Base-by-base conservation (phyloP, 352 stramenopile species). In the Pythium rishiriense region DNA sequence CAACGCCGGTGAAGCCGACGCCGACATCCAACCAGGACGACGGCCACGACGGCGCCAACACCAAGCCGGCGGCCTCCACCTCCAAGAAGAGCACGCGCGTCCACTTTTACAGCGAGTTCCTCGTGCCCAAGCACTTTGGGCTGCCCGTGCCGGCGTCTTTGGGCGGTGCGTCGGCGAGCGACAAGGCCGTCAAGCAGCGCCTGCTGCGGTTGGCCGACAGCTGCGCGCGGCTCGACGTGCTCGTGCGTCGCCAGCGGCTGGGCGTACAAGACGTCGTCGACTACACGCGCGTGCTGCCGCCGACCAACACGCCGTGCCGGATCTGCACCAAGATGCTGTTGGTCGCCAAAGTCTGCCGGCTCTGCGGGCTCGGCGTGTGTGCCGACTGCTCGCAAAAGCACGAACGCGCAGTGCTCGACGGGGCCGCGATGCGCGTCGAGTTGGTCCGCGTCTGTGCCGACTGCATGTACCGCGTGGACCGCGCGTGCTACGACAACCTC, bases 311-410 rank as follows among this genome's bases (percentile, higher is more conserved):
- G 9, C 71, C 64, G 29, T 89, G 80, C 55, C 80, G 74, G 17
- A 81, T 68, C 57, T 90, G 81, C 41, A 75, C 71, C 19, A 79
- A 77, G 2, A 19, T 8, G 52, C 76, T 64, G n/a, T 52, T 87
- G 37, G 48, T 75, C 29, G 11, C 58, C 62, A 63, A 83, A 35
- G 62, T 72, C n/a, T 91, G 83, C 53, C 66, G 82, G 33, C 61
- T 91, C 35, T 91, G 83, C 37, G 79, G 78, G 1, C 79, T 83
- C 47, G 64, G 73, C 49, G 79, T 90, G 25, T 91, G 83, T 48
- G 51, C 64, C 52, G 65, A 62, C 43, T 91, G 83, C 68, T 76
- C 67, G 15, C 48, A 51, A 29, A 69, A 70, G 31, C 62, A 74
- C 39, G 66, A 76, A 33, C 67, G 72, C 4, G 54, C 33, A 1